These are phyloP conservation scores for Oryza nivara DNA, from an alignment of 176 grass and related monocot genomes.

Conservation along the genomic window DNA sequence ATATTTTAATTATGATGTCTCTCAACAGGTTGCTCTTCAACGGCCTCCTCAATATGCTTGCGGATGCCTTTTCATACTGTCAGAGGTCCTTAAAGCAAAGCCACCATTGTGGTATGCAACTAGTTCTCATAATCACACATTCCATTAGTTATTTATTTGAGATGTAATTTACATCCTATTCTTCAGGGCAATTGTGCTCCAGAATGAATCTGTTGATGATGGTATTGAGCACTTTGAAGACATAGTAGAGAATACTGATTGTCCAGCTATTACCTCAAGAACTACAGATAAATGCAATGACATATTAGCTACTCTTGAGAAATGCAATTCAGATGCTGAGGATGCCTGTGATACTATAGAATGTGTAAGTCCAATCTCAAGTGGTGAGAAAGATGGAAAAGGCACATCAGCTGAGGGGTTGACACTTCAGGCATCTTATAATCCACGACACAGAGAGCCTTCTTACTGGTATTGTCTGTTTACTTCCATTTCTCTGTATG, in stretches of 20 bases:
- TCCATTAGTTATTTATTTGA: constrained; percentile 1
- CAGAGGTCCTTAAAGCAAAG: constrained; percentile 88
- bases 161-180: constrained; percentile 40
- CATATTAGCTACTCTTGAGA: constrained; percentile 33
- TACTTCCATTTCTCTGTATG: constrained; percentile 21
- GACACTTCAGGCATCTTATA: constrained; percentile 54
- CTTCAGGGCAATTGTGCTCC: constrained; percentile 71
- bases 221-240: constrained; percentile 90
- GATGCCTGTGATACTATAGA: constrained; percentile 38
- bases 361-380: constrained; percentile 28
- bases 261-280: constrained; percentile 36
- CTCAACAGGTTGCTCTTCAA: constrained; percentile 82
- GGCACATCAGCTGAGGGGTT: constrained; percentile 39
- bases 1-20: constrained; percentile 34
- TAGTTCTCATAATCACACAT: neutral
- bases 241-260: constrained; percentile 62
- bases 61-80: constrained; percentile 92
- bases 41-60: constrained; percentile 91
- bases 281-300: constrained; percentile 39
- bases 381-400: constrained; percentile 31
- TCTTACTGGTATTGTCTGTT: constrained; percentile 83
- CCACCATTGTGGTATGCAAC: constrained; percentile 76
- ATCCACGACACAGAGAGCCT: constrained; percentile 89
- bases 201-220: constrained; percentile 91
- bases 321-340: constrained; percentile 48